Percentiles rank a stretch among this genome's conserved stretches.
Evolutionary conservation across 2,329 filamentous ascomycete genomes (phyloP).

Genomic region (Cladosporium cucumerinum): DNA sequence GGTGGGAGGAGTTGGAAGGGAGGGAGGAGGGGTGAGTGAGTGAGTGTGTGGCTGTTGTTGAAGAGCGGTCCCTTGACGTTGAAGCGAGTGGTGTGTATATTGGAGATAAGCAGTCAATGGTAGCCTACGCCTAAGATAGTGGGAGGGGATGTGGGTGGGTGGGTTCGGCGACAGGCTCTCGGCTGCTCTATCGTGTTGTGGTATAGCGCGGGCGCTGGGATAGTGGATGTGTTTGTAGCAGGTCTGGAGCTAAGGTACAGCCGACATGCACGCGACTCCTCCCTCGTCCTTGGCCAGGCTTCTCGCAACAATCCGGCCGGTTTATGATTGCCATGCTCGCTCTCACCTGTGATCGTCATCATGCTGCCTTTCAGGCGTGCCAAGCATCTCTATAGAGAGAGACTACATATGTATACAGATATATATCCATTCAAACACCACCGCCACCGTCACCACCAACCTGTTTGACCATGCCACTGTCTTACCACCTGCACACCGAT

Average conservation of each 20-base stretch:
- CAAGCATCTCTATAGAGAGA: neutral
- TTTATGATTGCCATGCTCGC: neutral
- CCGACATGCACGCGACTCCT: neutral
- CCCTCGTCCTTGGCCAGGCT: neutral
- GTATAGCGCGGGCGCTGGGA: constrained; percentile 6
- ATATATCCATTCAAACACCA: no score
- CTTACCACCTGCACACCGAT: neutral
- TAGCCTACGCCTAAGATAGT: neutral
- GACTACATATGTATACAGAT: neutral
- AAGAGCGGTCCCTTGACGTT: neutral
- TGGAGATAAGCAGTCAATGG: neutral
- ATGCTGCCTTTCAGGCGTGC: neutral
- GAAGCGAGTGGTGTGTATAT: neutral
- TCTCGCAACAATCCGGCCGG: neutral
- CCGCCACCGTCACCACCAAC: neutral
- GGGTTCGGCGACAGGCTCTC: neutral
- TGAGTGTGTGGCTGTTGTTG: neutral
- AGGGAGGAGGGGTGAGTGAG: neutral
- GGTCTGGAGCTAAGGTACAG: neutral
- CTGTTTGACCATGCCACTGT: neutral
- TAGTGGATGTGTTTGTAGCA: constrained; percentile 7
- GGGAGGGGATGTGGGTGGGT: neutral
- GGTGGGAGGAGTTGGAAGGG: neutral
- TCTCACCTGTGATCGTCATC: neutral
- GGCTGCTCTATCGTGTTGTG: constrained; percentile 1